Percentiles rank a stretch among this genome's conserved stretches.
Conservation (phyloP, 202 grass and related monocot genomes). For the Thinopyrum obtusiflorum region DNA sequence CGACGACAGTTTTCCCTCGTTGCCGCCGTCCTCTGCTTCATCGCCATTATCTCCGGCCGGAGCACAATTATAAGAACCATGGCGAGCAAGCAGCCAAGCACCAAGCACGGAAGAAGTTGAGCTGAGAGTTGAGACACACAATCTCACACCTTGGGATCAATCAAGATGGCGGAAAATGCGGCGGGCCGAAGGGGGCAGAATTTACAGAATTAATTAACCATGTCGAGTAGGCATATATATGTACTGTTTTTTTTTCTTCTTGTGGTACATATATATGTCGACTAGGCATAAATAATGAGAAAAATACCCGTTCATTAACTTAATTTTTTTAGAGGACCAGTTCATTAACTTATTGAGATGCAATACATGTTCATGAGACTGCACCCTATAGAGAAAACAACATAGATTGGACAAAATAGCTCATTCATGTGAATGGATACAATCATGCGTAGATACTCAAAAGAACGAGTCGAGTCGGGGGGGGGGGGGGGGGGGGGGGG, state of each 20-base stretch:
- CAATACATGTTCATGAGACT: too few species aligned
- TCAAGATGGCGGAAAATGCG: background rate
- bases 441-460: background rate
- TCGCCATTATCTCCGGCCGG: background rate
- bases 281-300: too few species aligned
- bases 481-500: too few species aligned
- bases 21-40: slow-evolving; percentile 20
- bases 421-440: background rate
- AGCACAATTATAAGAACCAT: background rate
- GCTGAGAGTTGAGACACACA: background rate
- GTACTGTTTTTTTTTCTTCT: too few species aligned
- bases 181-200: background rate
- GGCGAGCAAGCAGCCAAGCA: background rate
- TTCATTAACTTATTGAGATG: too few species aligned
- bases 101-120: background rate
- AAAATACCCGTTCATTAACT: too few species aligned
- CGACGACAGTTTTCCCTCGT: slow-evolving; percentile 9
- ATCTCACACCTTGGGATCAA: background rate
- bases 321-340: too few species aligned
- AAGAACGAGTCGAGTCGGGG: background rate
- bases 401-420: background rate
- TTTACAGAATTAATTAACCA: too few species aligned
- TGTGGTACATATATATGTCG: too few species aligned
- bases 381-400: background rate
- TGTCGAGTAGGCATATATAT: too few species aligned